These are phyloP conservation scores for Zygotorulaspora danielsina DNA, from an alignment of 805 yeast genomes.

Conservation along the genomic window DNA sequence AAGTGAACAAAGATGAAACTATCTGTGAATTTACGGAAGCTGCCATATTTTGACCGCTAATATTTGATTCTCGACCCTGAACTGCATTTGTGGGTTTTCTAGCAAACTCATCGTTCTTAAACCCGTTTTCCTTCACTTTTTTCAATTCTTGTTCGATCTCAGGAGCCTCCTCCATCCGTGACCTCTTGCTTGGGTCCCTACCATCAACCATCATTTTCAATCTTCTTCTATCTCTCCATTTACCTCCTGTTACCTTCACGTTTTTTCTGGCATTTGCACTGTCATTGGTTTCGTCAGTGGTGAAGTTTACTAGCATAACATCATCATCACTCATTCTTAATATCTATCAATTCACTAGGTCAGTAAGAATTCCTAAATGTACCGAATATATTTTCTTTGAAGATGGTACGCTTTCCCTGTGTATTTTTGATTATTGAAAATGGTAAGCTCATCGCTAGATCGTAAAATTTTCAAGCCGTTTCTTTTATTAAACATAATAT, in stretches of 20 bases:
- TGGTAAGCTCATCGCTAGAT: conserved; percentile 23
- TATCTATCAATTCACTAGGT: too few relatives aligned
- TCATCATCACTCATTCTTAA: conserved; percentile 33
- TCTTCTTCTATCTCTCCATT: conserved; percentile 77
- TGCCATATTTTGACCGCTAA: not conserved
- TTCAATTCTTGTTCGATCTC: conserved; percentile 1
- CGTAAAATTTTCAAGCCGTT: conserved; percentile 15
- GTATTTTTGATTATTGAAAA: too few relatives aligned
- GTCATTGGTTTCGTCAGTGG: conserved; percentile 35
- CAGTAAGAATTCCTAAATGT: too few relatives aligned
- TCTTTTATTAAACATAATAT: conserved; percentile 1
- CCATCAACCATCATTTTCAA: conserved; percentile 49
- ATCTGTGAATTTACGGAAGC: conserved; percentile 40
- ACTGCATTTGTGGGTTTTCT: not conserved
- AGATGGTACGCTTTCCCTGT: too few relatives aligned
- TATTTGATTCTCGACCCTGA: not conserved
- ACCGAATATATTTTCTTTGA: too few relatives aligned
- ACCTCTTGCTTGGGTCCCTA: conserved; percentile 30
- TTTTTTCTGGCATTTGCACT: conserved; percentile 18
- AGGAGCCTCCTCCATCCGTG: conserved; percentile 4
- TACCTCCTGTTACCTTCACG: conserved; percentile 60
- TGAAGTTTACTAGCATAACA: conserved; percentile 65
- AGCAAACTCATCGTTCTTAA: not conserved
- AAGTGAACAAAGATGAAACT: conserved; percentile 81
- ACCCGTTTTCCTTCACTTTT: not conserved